These are phyloP conservation scores for Pittosporum tobira DNA, from an alignment of 129 eudicot species.

Conservation along the genomic window DNA sequence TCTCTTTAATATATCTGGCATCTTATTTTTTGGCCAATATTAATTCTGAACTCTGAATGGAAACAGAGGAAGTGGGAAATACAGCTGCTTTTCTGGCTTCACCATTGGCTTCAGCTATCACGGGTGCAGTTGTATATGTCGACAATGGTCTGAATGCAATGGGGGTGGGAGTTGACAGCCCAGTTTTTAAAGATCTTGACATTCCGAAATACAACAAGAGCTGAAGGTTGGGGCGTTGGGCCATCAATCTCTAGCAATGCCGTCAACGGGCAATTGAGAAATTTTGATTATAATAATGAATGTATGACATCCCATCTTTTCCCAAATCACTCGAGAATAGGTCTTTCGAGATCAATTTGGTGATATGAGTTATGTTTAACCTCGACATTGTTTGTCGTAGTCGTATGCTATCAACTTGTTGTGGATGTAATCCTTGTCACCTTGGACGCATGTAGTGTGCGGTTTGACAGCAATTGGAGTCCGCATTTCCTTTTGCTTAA, in stretches of 20 bases:
- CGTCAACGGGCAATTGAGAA: neutral
- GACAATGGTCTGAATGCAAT: constrained; percentile 90
- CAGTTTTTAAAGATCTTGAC: constrained; percentile 56
- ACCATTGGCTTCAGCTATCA: constrained; percentile 90
- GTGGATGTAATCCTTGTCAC: too few species aligned
- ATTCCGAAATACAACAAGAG: constrained; percentile 52
- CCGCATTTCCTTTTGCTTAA: too few species aligned
- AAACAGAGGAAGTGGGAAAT: constrained; percentile 92
- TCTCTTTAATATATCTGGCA: too few species aligned
- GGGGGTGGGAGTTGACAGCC: constrained; percentile 96
- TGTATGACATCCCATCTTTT: neutral
- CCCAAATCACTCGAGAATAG: neutral
- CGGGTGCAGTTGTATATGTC: constrained; percentile 74
- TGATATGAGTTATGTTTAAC: neutral
- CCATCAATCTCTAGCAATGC: neutral
- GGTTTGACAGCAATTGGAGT: too few species aligned
- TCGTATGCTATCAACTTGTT: too few species aligned
- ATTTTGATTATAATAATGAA: constrained; percentile 2
- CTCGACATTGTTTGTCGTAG: constrained; percentile 1
- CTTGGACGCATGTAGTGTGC: too few species aligned
- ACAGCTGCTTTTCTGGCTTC: constrained; percentile 91
- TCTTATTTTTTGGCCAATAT: neutral
- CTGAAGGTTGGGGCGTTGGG: constrained; percentile 8
- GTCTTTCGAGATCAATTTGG: neutral
- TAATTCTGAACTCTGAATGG: constrained; percentile 11